phyloP scores from a whole-genome alignment of 164 flowering plant genomes.

The Aristolochia contorta region DNA sequence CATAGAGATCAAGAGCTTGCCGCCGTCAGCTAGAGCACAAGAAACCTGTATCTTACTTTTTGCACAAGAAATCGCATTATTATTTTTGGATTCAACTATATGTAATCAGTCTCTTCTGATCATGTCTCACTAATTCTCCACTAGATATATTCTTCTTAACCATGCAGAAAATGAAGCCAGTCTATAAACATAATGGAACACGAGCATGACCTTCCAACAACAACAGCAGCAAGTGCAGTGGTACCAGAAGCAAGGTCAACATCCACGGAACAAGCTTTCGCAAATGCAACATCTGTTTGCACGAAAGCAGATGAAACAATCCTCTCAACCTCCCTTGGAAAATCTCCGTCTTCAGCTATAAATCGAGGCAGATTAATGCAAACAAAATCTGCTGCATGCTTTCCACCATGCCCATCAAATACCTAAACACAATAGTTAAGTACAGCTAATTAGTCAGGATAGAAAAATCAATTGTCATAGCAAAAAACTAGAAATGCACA shows the following conservation, averaged over 20 bases:
- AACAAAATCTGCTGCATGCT: slow-evolving; percentile 94
- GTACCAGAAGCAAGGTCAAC: slow-evolving; percentile 89
- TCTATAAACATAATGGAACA: background rate
- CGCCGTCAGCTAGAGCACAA: too few species aligned
- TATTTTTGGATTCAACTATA: too few species aligned
- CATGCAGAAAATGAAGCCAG: too few species aligned
- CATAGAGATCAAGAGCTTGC: too few species aligned
- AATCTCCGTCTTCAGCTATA: slow-evolving; percentile 63
- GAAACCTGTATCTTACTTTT: too few species aligned
- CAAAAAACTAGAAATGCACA: background rate
- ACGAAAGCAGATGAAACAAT: slow-evolving; percentile 72
- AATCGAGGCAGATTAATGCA: slow-evolving; percentile 64
- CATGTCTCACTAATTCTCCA: too few species aligned
- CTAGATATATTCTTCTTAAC: too few species aligned
- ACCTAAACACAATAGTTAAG: slow-evolving; percentile 26
- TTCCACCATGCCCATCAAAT: slow-evolving; percentile 98
- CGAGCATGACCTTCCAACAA: slow-evolving; percentile 64
- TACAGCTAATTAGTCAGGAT: too few species aligned
- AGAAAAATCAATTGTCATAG: background rate
- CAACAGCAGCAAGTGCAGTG: slow-evolving; percentile 86
- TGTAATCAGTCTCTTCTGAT: too few species aligned
- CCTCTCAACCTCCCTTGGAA: slow-evolving; percentile 70
- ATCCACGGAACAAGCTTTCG: slow-evolving; percentile 69
- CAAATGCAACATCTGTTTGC: slow-evolving; percentile 84
- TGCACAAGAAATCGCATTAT: too few species aligned